Conservation (phyloP, 2,329 filamentous ascomycete genomes). For the Domatiomyces globalis region DNA sequence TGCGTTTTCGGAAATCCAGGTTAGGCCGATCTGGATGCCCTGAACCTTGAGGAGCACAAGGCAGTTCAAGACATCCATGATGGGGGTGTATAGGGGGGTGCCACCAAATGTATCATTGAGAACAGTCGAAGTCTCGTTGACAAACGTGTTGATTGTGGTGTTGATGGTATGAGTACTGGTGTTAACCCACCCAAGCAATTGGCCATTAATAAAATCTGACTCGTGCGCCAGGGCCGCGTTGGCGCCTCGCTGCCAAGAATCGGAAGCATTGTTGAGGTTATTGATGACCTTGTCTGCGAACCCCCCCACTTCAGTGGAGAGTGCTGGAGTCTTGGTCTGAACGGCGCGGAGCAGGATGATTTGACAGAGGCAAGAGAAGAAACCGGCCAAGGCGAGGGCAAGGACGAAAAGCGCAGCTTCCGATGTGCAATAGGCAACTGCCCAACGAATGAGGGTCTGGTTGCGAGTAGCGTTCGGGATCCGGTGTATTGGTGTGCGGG, state of each 20-base stretch:
- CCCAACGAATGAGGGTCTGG: slow-evolving; percentile 67
- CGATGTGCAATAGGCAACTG: slow-evolving; percentile 75
- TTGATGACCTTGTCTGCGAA: slow-evolving; percentile 66
- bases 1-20: slow-evolving; percentile 81
- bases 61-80: slow-evolving; percentile 69
- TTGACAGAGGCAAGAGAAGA: slow-evolving; percentile 73
- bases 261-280: slow-evolving; percentile 59
- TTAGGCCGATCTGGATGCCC: slow-evolving; percentile 72
- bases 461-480: slow-evolving; percentile 49
- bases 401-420: slow-evolving; percentile 74
- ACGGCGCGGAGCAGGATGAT: slow-evolving; percentile 60
- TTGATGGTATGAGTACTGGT: slow-evolving; percentile 74
- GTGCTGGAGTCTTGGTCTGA: slow-evolving; percentile 58
- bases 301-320: slow-evolving; percentile 58
- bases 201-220: slow-evolving; percentile 62
- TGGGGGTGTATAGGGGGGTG: slow-evolving; percentile 64
- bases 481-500: slow-evolving; percentile 35
- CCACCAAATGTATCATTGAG: slow-evolving; percentile 68
- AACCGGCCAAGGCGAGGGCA: slow-evolving; percentile 64
- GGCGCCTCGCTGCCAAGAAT: slow-evolving; percentile 60
- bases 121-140: slow-evolving; percentile 58
- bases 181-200: slow-evolving; percentile 76
- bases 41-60: slow-evolving; percentile 79
- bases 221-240: slow-evolving; percentile 55
- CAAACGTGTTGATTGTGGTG: slow-evolving; percentile 68